Base-by-base conservation (phyloP, 352 stramenopile genomes). In the Globisporangium mamillatum region DNA sequence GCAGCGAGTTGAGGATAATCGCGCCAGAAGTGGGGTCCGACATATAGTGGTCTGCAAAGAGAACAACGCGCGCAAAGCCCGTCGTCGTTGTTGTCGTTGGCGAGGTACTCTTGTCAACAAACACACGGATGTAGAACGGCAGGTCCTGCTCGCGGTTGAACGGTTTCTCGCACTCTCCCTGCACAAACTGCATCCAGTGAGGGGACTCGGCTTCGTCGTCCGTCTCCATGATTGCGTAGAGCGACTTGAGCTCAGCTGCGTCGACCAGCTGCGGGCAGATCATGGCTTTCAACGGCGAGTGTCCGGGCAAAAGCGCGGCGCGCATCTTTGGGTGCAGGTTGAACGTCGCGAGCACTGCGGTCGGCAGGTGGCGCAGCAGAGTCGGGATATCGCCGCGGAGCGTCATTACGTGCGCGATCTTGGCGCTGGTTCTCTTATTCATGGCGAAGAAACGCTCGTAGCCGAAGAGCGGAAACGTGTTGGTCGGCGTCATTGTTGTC, bases 401-500 rank as follows among this genome's bases (percentile, higher is more conserved):
- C 6, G 75, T 86, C 34, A 84, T 70, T 18, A 88, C 73, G 60
- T 88, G 79, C 16, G 80, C 80, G 3, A 90, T 68, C 25, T 78
- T 86, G 56, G 76, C 69, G 60, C 78, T 84, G 27, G 73, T 69
- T 29, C 27, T 41, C 16, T 76, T 73, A 22, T 85, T 67, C 82
- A 90, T 90, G 18, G 82, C 76, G 63, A 84, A 88, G 73, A 90
- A 90, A 50, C 82, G 78, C 72, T 90, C 82, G 54, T 90, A 90
- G 58, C 82, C 80, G 41, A 86, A 79, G 4, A 90, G 75, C n/a
- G 73, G 72, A 55, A 88, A 81, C 48, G 79, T 84, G 2, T 68
- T 67, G 53, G 41, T 50, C n/a, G 76, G 66, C 9, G 68, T 61
- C 76, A 78, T 78, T 27, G 50, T 32, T 27, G 9, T 29, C n/a